These are phyloP conservation scores for Paspalum notatum DNA, from an alignment of 176 grass and related monocot species.

Conservation along the genomic window DNA sequence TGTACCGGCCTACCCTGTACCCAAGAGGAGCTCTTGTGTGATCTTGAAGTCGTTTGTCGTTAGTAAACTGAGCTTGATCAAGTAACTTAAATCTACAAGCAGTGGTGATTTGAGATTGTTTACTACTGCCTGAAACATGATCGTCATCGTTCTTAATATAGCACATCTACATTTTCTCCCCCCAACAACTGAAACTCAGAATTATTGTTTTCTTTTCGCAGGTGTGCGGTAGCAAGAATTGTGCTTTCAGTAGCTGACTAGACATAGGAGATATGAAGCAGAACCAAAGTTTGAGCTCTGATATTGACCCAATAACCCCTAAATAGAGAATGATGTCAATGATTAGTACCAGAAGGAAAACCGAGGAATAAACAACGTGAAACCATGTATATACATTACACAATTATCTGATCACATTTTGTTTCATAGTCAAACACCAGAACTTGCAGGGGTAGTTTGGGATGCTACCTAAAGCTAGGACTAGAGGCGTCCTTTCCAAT, in stretches of 20 bases:
- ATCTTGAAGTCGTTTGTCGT: background rate
- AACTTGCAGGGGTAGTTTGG: slow-evolving; percentile 36
- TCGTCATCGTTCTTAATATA: background rate
- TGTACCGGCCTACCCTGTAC: background rate
- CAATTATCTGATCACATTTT: slow-evolving; percentile 1
- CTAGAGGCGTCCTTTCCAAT: slow-evolving; percentile 55
- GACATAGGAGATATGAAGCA: slow-evolving; percentile 7
- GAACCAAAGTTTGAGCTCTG: slow-evolving; percentile 30
- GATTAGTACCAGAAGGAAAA: slow-evolving; percentile 46
- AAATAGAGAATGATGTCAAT: slow-evolving; percentile 24
- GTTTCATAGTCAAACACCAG: slow-evolving; percentile 43
- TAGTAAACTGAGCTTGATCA: slow-evolving; percentile 6
- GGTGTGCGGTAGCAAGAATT: background rate
- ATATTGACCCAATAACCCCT: slow-evolving; percentile 46
- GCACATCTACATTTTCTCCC: background rate
- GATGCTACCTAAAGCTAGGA: slow-evolving; percentile 56
- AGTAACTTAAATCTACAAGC: background rate
- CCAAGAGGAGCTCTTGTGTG: background rate
- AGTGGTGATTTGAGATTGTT: slow-evolving; percentile 14
- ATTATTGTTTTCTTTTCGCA: background rate
- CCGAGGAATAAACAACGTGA: slow-evolving; percentile 30
- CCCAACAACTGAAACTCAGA: background rate
- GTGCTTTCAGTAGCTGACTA: slow-evolving; percentile 5
- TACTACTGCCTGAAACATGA: slow-evolving; percentile 17
- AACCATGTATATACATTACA: slow-evolving; percentile 24